These are phyloP conservation scores for Lachnellula suecica DNA, from an alignment of 2,329 filamentous ascomycete genomes.

Conservation along the genomic window DNA sequence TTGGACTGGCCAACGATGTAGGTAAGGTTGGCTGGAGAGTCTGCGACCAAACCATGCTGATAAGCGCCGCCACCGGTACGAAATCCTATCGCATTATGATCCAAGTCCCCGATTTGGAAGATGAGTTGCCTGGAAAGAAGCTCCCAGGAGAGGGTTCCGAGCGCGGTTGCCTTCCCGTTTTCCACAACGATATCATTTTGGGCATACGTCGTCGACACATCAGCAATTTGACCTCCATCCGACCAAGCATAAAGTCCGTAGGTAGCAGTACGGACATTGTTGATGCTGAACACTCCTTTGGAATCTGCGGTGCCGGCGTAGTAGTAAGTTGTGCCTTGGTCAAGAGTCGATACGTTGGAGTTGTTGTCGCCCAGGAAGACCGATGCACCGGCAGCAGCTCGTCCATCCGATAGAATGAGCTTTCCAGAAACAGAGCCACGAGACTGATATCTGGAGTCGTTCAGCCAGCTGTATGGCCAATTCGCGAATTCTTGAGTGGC, in stretches of 20 bases:
- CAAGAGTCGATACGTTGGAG: slow-evolving; percentile 43
- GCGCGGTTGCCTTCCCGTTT: slow-evolving; percentile 34
- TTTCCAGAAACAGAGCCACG: slow-evolving; percentile 45
- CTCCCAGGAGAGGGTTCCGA: slow-evolving; percentile 42
- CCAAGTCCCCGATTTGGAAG: slow-evolving; percentile 49
- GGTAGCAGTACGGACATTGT: slow-evolving; percentile 41
- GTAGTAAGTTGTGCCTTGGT: slow-evolving; percentile 48
- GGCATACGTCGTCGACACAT: slow-evolving; percentile 45
- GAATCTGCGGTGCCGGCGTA: slow-evolving; percentile 46
- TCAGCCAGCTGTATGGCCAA: slow-evolving; percentile 51
- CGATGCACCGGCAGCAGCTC: slow-evolving; percentile 45
- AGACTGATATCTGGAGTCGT: slow-evolving; percentile 45
- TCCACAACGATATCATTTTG: slow-evolving; percentile 40
- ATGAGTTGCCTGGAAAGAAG: slow-evolving; percentile 39
- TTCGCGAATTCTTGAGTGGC: slow-evolving; percentile 39
- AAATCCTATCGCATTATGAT: slow-evolving; percentile 46
- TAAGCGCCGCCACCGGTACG: slow-evolving; percentile 41
- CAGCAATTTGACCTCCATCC: slow-evolving; percentile 42
- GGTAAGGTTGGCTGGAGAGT: slow-evolving; percentile 44
- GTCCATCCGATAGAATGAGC: slow-evolving; percentile 45
- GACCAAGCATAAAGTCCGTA: slow-evolving; percentile 52
- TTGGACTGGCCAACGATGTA: slow-evolving; percentile 41
- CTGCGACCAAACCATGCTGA: slow-evolving; percentile 43
- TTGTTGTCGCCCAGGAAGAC: slow-evolving; percentile 50
- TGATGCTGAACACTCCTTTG: slow-evolving; percentile 42